phyloP scores from a whole-genome alignment of 257 asterid genomes.

The Striga asiatica region DNA sequence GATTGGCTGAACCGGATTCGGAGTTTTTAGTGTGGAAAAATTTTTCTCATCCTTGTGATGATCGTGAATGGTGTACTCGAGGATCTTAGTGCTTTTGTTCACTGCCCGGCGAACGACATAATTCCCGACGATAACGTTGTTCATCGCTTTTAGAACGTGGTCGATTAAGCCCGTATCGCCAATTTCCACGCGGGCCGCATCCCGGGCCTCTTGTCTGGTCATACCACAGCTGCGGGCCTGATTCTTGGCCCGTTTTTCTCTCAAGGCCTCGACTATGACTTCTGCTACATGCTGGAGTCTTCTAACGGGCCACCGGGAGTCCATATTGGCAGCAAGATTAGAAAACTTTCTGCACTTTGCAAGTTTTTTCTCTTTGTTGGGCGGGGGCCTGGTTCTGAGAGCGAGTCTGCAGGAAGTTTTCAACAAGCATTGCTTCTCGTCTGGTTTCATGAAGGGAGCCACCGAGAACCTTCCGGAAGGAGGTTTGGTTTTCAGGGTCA shows the following conservation, averaged over 20 bases:
- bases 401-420: slow-evolving; percentile 20
- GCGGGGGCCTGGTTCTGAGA: slow-evolving; percentile 16
- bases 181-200: slow-evolving; percentile 79
- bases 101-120: slow-evolving; percentile 48
- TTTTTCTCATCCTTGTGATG: slow-evolving; percentile 23
- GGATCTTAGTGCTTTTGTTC: slow-evolving; percentile 47
- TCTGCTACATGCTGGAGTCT: slow-evolving; percentile 74
- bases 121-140: slow-evolving; percentile 62
- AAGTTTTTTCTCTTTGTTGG: slow-evolving; percentile 27
- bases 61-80: slow-evolving; percentile 67
- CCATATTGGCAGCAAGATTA: slow-evolving; percentile 55
- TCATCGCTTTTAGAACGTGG: slow-evolving; percentile 75
- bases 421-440: slow-evolving; percentile 17
- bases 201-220: slow-evolving; percentile 94
- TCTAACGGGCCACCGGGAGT: slow-evolving; percentile 78
- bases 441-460: not conserved
- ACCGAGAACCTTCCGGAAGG: slow-evolving; percentile 17
- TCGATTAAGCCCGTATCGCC: slow-evolving; percentile 95
- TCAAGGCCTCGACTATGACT: slow-evolving; percentile 78
- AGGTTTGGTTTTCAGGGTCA: slow-evolving; percentile 31
- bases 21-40: slow-evolving; percentile 12
- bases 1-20: slow-evolving; percentile 8
- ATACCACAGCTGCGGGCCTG: slow-evolving; percentile 33
- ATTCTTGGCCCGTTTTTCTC: slow-evolving; percentile 35
- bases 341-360: slow-evolving; percentile 57